Evolutionary conservation across 805 yeast genomes (phyloP).

Genomic region (Starmera quercuum): DNA sequence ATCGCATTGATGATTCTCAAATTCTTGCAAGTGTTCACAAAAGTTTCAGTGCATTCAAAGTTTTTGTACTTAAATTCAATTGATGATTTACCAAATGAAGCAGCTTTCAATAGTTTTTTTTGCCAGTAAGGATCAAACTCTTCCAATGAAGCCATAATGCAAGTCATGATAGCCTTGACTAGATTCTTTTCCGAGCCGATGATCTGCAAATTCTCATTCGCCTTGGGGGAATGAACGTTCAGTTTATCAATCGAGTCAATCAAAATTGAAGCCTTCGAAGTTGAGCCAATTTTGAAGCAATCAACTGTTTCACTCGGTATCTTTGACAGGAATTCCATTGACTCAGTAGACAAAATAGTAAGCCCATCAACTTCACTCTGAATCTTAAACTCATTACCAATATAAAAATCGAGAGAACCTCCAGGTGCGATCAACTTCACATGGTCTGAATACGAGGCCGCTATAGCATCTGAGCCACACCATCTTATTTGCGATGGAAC

Average conservation of each 20-base stretch:
- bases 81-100: constrained; percentile 72
- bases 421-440: constrained; percentile 67
- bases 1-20: constrained; percentile 66
- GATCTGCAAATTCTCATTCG: constrained; percentile 64
- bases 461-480: constrained; percentile 84
- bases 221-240: constrained; percentile 64
- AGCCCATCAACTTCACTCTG: constrained; percentile 63
- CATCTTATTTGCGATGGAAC: constrained; percentile 51
- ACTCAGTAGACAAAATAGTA: constrained; percentile 45
- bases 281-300: constrained; percentile 76
- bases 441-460: constrained; percentile 52
- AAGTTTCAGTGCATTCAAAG: constrained; percentile 35
- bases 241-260: constrained; percentile 70
- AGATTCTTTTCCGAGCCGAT: constrained; percentile 39
- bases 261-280: constrained; percentile 73
- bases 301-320: constrained; percentile 52
- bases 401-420: constrained; percentile 45
- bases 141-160: constrained; percentile 66
- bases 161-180: constrained; percentile 55
- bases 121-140: constrained; percentile 80
- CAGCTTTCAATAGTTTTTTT: constrained; percentile 71
- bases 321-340: constrained; percentile 54
- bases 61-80: constrained; percentile 39
- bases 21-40: constrained; percentile 52
- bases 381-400: constrained; percentile 32